phyloP scores from a whole-genome alignment of 345 rosid genomes.

The Linum lewisii region DNA sequence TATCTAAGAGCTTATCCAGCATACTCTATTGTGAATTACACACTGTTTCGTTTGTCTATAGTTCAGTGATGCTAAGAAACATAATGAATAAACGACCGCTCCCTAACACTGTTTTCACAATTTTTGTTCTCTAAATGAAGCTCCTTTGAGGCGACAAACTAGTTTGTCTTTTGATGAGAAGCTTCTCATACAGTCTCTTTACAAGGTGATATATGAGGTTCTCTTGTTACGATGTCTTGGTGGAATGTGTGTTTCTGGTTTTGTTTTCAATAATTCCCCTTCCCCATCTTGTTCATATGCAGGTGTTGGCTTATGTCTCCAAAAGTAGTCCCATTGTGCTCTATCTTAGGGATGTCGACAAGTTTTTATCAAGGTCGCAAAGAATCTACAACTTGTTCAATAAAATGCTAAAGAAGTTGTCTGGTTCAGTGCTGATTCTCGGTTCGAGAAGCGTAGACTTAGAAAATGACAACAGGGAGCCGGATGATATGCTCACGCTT shows the following conservation, averaged over 20 bases:
- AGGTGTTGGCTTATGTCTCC: background rate
- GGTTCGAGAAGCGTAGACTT: background rate
- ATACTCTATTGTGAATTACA: background rate
- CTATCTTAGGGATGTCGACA: constrained; percentile 4
- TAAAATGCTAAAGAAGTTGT: background rate
- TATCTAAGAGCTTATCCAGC: no score
- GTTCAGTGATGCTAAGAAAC: no score
- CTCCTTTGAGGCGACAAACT: constrained; percentile 48
- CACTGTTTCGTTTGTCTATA: background rate
- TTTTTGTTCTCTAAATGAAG: constrained; percentile 22
- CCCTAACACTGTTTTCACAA: background rate
- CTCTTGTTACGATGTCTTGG: no score
- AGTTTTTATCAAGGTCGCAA: background rate
- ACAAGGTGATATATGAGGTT: constrained; percentile 40
- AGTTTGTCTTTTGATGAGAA: constrained; percentile 86
- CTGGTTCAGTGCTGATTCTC: constrained; percentile 4
- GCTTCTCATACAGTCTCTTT: constrained; percentile 69
- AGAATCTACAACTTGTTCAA: background rate
- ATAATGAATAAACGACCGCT: no score
- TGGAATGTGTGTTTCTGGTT: no score
- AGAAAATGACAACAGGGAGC: background rate
- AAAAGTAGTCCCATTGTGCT: background rate
- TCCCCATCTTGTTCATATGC: no score
- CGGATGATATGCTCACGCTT: background rate
- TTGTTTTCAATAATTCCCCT: no score